Evolutionary conservation across 352 stramenopile species (phyloP).

Genomic region (Hyaloperonospora arabidopsidis): DNA sequence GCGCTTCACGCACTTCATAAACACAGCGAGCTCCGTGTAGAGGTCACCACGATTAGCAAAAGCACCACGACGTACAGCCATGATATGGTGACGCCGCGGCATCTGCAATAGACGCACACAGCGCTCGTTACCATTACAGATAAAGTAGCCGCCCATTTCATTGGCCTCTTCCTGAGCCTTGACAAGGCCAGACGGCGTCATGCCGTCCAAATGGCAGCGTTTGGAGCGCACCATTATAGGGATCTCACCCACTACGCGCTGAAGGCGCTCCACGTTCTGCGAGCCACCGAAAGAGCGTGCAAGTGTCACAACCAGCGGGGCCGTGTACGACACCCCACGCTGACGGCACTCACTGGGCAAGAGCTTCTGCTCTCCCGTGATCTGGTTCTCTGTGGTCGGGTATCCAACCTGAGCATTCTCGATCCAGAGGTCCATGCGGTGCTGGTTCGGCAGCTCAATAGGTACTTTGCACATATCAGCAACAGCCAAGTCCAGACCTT

Average conservation of each 20-base stretch:
- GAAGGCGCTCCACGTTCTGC: constrained; percentile 76
- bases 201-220: constrained; percentile 90
- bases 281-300: constrained; percentile 70
- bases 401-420: constrained; percentile 93
- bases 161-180: constrained; percentile 88
- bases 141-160: constrained; percentile 99
- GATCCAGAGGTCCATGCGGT: constrained; percentile 82
- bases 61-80: constrained; percentile 93
- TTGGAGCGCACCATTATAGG: constrained; percentile 97
- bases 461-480: constrained; percentile 87
- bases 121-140: constrained; percentile 98
- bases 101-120: constrained; percentile 97
- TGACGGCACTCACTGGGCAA: constrained; percentile 94
- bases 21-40: constrained; percentile 96
- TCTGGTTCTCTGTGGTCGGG: constrained; percentile 76
- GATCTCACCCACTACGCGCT: constrained; percentile 89
- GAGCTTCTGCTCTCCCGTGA: constrained; percentile 80
- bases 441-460: constrained; percentile 84
- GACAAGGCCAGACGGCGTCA: constrained; percentile 85
- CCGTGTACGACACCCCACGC: constrained; percentile 93
- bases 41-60: constrained; percentile 95
- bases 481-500: constrained; percentile 90
- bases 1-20: constrained; percentile 93
- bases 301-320: constrained; percentile 90
- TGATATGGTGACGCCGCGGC: constrained; percentile 81